These are phyloP conservation scores for Fusarium anguioides DNA, from an alignment of 2,329 filamentous ascomycete genomes.

Conservation along the genomic window DNA sequence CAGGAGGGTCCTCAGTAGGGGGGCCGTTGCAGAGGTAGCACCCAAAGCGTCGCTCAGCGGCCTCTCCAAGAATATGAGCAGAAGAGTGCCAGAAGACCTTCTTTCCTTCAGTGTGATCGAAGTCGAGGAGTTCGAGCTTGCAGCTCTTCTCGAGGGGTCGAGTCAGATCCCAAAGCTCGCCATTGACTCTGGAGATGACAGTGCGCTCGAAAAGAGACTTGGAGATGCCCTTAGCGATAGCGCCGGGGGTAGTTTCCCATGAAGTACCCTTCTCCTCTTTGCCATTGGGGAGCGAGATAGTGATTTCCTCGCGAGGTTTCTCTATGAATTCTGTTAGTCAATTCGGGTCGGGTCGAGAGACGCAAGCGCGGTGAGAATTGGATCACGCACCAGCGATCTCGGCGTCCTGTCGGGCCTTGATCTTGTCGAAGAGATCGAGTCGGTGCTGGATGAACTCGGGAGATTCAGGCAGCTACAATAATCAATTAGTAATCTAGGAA, in stretches of 20 bases:
- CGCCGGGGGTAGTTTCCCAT: constrained; percentile 90
- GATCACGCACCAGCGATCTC: constrained; percentile 65
- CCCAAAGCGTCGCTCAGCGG: constrained; percentile 88
- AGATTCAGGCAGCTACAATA: constrained; percentile 55
- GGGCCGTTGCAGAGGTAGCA: constrained; percentile 95
- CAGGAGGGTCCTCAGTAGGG: constrained; percentile 78
- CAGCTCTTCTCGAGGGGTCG: constrained; percentile 89
- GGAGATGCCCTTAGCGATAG: constrained; percentile 81
- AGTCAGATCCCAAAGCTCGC: constrained; percentile 90
- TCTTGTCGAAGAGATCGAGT: constrained; percentile 86
- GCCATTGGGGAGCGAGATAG: constrained; percentile 78
- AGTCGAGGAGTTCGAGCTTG: constrained; percentile 85
- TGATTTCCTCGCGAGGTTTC: constrained; percentile 79
- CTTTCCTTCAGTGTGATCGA: constrained; percentile 74
- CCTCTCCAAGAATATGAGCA: constrained; percentile 95
- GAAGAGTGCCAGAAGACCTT: constrained; percentile 98
- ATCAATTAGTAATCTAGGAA: constrained; percentile 36
- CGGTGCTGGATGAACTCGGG: constrained; percentile 86
- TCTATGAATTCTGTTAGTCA: constrained; percentile 54
- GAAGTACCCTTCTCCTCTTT: constrained; percentile 78
- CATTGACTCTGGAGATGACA: constrained; percentile 87
- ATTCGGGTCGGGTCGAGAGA: constrained; percentile 10
- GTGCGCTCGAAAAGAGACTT: constrained; percentile 88
- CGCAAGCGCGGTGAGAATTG: neutral
- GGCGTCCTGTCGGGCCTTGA: constrained; percentile 85